Evolutionary conservation across 192 early-diverging fungal genomes (phyloP), one percentile per base, ranked within the genome.

Genomic region (Podila epigama): DNA sequence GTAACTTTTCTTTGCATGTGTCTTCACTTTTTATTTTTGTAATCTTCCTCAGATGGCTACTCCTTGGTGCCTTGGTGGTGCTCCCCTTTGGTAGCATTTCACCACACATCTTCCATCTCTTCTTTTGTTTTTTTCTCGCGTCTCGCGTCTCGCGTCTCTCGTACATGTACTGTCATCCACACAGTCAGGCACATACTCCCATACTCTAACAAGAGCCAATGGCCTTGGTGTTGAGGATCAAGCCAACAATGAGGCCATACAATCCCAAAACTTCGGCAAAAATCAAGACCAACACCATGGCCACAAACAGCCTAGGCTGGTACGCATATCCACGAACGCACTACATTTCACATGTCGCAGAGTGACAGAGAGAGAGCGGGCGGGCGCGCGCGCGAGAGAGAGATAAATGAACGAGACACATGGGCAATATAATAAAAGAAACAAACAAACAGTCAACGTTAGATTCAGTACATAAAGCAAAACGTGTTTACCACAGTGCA

Each of bases 261-360:
- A 98, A 88, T 75, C 95, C 95, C 78, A 99, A 86, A 9, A 99
- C 98, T 88, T 99, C 98, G 63, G 97, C 96, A 82, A 99, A 99
- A 91, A 99, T 99, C 54, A 99, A 91, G 61, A 99, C 97, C 77
- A 99, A 85, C 66, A 93, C 92, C 94, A 94, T 95, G 51, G 90
- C 90, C 27, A 97, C 95, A 85, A 95, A 96, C 56, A 97, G 86
- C 68, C 87, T 85, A 29, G 93, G 94, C 75, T 97, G 94, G 79
- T 96, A 93, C 39, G 93, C 93, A 63, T 93, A 92, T 35, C 91
- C 94, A 53, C 95, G 84, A 39, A 97, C 96, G 80, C 95, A 82
- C 81, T 82, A 68, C 25, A 12, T 35, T 11, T 20, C 20, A 58
- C 42, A 48, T 18, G 27, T 34, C 51, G 35, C 16, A 63, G 5